Base-by-base conservation (phyloP, 441 rosid species). In the Pelargonium fulgidum region DNA sequence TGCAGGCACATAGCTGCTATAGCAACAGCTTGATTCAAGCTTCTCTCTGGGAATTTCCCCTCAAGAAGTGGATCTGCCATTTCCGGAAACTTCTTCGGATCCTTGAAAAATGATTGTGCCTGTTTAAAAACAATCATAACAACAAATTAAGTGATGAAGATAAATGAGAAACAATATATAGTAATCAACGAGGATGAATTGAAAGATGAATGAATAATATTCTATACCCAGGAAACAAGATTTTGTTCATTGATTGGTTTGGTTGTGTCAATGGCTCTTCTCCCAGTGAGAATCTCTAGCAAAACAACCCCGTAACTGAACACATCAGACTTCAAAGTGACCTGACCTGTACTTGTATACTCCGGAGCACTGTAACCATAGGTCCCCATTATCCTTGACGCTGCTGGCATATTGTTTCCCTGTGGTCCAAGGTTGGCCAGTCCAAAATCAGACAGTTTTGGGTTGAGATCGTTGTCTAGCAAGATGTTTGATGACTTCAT, bases 341-440 rank as follows among this genome's bases (percentile, higher is more conserved):
- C 85, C 29, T 72, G 66, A 64, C 89, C 89, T 0, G 81, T 75
- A 70, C 86, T 85, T 0, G 89, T 65, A 69, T 89, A 94, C 66
- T 95, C 99, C 0, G 99, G 99, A 3, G 99, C 97, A 3, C 87
- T 82, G 70, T 92, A 90, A 48, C 99, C 99, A 62, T 90, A 90
- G 22, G 99, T 91, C 33, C 14, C 63, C 98, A 87, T 86, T 20
- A 83, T 81, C 54, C 96, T 79, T 0, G 95, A 82, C 5, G 87
- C 70, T 0, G 83, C 45, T 64, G 67, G 77, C 82, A 48, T 86
- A 29, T 85, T n/a, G 59, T 14, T 85, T 17, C 84, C 82, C 0
- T 73, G 48, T 64, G 90, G 84, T 42, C 91, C 85, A 24, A 89
- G 76, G 77, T 81, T 88, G 20, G 78, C 86, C 58, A 89, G 73